phyloP scores from a whole-genome alignment of 176 grass and related monocot genomes.

The Paspalum notatum region DNA sequence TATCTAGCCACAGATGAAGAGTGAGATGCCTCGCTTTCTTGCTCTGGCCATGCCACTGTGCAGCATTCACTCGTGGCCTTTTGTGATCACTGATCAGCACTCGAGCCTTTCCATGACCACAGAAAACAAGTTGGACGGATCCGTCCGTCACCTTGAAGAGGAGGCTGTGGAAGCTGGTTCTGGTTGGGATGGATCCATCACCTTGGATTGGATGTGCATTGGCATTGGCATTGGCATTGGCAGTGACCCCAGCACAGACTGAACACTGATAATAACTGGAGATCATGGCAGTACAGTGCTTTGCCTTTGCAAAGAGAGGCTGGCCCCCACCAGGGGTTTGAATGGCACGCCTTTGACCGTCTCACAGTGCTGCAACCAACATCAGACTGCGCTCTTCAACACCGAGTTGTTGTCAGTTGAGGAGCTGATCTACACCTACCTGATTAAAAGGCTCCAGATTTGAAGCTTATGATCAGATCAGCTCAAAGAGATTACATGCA shows the following conservation, averaged over 20 bases:
- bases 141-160: constrained; percentile 30
- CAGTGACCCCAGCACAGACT: constrained; percentile 4
- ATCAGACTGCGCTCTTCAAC: not conserved
- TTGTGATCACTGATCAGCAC: constrained; percentile 32
- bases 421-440: not conserved
- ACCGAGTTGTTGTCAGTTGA: not conserved
- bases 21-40: constrained; percentile 18
- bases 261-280: constrained; percentile 45
- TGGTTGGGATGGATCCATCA: constrained; percentile 16
- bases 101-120: constrained; percentile 46
- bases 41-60: constrained; percentile 40
- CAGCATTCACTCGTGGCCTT: constrained; percentile 39
- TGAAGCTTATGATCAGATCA: constrained; percentile 3
- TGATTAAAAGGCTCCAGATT: not conserved
- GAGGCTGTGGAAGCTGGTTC: constrained; percentile 15
- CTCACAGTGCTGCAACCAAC: constrained; percentile 43
- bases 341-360: constrained; percentile 52
- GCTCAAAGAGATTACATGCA: not conserved
- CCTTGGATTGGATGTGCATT: constrained; percentile 28
- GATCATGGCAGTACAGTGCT: constrained; percentile 34
- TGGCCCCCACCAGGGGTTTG: constrained; percentile 32
- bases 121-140: constrained; percentile 39
- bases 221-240: constrained; percentile 23
- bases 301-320: constrained; percentile 37
- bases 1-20: constrained; percentile 18